Conservation (phyloP, 2,329 filamentous ascomycete species). For the Ceratocystis huliohia region DNA sequence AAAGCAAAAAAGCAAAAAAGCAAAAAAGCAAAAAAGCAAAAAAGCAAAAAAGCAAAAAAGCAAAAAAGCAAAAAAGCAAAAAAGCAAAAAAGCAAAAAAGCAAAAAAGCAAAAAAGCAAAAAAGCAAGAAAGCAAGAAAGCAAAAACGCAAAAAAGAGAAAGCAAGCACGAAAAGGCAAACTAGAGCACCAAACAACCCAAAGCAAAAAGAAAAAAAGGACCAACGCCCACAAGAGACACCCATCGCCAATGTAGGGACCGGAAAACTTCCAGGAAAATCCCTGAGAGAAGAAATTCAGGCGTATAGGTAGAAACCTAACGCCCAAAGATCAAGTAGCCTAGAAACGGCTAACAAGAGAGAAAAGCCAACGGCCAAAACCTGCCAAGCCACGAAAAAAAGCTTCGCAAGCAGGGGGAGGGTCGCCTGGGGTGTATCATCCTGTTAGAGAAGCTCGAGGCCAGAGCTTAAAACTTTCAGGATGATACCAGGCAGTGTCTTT, state of each 20-base stretch:
- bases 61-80: too few species aligned
- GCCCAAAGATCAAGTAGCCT: too few species aligned
- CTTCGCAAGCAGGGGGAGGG: background rate
- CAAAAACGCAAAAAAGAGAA: background rate
- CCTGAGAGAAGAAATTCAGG: background rate
- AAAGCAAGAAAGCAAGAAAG: background rate
- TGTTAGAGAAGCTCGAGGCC: background rate
- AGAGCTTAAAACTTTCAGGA: background rate
- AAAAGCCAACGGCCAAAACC: background rate
- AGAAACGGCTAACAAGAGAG: background rate
- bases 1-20: too few species aligned
- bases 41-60: too few species aligned
- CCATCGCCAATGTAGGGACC: background rate
- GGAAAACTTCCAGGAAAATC: background rate
- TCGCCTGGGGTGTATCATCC: background rate
- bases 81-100: too few species aligned
- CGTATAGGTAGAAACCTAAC: too few species aligned
- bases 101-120: too few species aligned
- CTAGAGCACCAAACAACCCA: background rate
- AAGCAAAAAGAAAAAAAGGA: background rate
- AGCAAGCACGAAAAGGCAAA: background rate
- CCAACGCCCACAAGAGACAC: background rate
- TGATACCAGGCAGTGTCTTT: background rate
- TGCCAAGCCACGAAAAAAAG: background rate
- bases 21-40: too few species aligned